Base-by-base conservation (phyloP, 1,284 basidiomycete species). In the Irpex rosettiformis region DNA sequence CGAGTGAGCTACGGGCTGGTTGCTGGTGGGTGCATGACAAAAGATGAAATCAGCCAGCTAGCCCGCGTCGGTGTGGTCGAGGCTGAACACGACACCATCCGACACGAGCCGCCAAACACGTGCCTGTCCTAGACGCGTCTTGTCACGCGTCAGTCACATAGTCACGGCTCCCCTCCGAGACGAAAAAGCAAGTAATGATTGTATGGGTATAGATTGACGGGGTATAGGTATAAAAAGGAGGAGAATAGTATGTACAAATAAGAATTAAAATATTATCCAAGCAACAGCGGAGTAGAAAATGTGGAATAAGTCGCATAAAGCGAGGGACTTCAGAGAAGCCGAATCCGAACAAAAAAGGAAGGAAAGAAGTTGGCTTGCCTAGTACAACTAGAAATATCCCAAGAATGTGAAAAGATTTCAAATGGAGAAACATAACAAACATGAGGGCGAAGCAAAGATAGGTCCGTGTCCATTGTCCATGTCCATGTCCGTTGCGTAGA, bases 311-410 rank as follows among this genome's bases (percentile, higher is more conserved):
- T 22, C 48, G 48, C 48, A 25, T 11, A 49, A 47, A 49, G 22
- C 48, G 27, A 13, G 27, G 13, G 27, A 18, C 21, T 45, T n/a
- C 11, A 49, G 27, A 13, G 48, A 49, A 49, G 27, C n/a, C 11
- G 11, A 49, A 52, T 49, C 16, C 18, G 52, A 54, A 57, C 37
- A 58, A 43, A 45, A 56, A 28, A 49, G n/a, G 43, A 30, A 24
- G 27, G 33, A 59, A 61, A 22, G 57, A 58, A 58, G 54, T 59
- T 61, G 59, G 55, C 21, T 37, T 54, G 52, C 37, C 43, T 69
- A 69, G 67, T 56, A 62, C 67, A 65, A 65, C 66, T 66, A 66
- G 67, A 64, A 66, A 62, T 61, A 58, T 59, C 60, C 58, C 59
- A 55, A 48, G 30, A 59, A 55, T 30, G 42, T 52, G 55, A 56